Evolutionary conservation across 495 filamentous ascomycete species (phyloP).

Genomic region (Penicillium turbatum): DNA sequence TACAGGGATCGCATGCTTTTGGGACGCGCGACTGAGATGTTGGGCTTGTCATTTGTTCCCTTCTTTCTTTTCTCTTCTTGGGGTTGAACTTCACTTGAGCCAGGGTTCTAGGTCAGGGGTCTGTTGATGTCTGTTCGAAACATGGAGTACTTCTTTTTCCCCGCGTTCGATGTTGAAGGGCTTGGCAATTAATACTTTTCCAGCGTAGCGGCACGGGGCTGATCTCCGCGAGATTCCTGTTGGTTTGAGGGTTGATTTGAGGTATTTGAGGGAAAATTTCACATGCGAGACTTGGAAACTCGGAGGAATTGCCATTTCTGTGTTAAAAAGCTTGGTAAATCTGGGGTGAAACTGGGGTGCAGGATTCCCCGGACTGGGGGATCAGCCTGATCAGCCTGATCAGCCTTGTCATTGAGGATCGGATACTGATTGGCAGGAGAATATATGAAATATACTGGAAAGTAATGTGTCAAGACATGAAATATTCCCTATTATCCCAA

Average conservation of each 20-base stretch:
- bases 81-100: no score
- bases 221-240: neutral
- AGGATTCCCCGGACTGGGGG: neutral
- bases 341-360: neutral
- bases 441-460: no score
- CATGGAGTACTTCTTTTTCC: neutral
- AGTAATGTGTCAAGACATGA: neutral
- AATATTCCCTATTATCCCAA: neutral
- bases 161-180: conserved; percentile 4
- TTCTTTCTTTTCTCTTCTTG: no score
- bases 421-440: no score
- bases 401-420: no score
- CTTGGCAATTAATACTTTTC: conserved; percentile 6
- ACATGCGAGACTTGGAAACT: neutral
- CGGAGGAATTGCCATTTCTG: neutral
- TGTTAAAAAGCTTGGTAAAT: neutral
- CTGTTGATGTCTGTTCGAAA: neutral
- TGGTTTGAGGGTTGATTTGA: neutral
- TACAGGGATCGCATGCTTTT: conserved; percentile 64
- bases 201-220: conserved; percentile 1
- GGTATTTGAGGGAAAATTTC: neutral
- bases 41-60: neutral
- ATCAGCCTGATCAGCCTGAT: no score
- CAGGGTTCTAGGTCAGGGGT: neutral
- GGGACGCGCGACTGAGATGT: conserved; percentile 1